phyloP scores from a whole-genome alignment of 768 basidiomycete species.

The Lactarius quietus region DNA sequence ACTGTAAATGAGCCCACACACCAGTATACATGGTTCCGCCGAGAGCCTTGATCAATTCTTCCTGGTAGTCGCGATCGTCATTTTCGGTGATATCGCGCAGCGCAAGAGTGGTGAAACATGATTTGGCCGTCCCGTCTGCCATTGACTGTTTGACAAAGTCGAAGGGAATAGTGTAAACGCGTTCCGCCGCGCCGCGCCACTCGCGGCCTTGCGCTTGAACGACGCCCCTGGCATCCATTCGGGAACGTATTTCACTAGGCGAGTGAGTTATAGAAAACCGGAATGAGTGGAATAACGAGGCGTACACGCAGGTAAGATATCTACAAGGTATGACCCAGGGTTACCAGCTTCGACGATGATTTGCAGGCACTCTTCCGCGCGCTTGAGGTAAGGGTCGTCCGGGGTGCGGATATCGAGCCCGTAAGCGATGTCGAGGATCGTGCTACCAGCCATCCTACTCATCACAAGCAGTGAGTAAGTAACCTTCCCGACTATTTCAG shows the following conservation, averaged over 20 bases:
- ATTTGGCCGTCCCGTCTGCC: slow-evolving; percentile 13
- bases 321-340: slow-evolving; percentile 31
- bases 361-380: slow-evolving; percentile 23
- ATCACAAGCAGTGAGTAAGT: background rate
- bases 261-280: background rate
- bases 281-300: background rate
- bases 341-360: slow-evolving; percentile 22
- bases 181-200: slow-evolving; percentile 25
- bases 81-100: slow-evolving; percentile 23
- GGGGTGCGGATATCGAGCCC: slow-evolving; percentile 22
- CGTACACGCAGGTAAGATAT: slow-evolving; percentile 29
- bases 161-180: slow-evolving; percentile 25
- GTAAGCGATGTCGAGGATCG: slow-evolving; percentile 24
- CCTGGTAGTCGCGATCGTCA: slow-evolving; percentile 25
- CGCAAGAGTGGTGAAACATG: slow-evolving; percentile 24
- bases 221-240: slow-evolving; percentile 30
- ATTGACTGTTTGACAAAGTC: slow-evolving; percentile 26
- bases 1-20: background rate
- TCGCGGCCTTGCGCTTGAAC: slow-evolving; percentile 28
- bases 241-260: slow-evolving; percentile 28
- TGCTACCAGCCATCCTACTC: slow-evolving; percentile 23
- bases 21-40: slow-evolving; percentile 23
- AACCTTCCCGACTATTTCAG: background rate
- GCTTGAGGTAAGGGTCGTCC: slow-evolving; percentile 25
- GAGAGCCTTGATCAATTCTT: slow-evolving; percentile 27